Percentiles rank a stretch among this genome's conserved stretches.
These are phyloP conservation scores for Fusarium bactridioides DNA, from an alignment of 2,329 filamentous ascomycete species.

Conservation along the genomic window DNA sequence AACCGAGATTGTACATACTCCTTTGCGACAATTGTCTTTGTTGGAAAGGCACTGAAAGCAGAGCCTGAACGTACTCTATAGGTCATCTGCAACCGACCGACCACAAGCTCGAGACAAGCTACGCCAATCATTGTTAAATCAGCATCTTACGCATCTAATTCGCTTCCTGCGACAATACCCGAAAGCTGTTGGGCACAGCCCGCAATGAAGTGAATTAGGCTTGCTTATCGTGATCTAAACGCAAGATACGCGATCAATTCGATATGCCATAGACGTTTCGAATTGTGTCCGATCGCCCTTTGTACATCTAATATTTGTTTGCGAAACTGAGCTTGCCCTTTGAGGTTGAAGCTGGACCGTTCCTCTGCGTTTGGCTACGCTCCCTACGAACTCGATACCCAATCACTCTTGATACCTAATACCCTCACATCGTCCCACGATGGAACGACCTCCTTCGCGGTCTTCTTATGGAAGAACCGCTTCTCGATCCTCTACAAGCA, in stretches of 20 bases:
- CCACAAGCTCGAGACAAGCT: conserved; percentile 4
- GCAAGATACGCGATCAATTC: conserved; percentile 12
- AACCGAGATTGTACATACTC: conserved; percentile 4
- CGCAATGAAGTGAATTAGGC: conserved; percentile 31
- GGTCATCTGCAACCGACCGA: neutral
- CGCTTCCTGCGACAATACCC: conserved; percentile 21
- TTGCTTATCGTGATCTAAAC: conserved; percentile 15
- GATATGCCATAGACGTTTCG: conserved; percentile 15
- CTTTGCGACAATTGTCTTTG: conserved; percentile 6
- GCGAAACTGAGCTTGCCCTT: neutral
- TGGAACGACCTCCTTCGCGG: conserved; percentile 45
- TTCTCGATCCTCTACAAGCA: conserved; percentile 57
- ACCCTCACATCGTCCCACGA: conserved; percentile 12
- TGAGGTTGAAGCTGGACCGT: neutral
- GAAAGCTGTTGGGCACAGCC: conserved; percentile 4
- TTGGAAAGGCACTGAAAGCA: neutral
- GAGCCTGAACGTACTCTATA: neutral
- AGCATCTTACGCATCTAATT: conserved; percentile 10
- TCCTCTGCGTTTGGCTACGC: neutral
- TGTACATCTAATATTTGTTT: neutral
- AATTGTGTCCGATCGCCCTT: neutral
- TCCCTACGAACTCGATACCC: neutral
- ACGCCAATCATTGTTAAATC: conserved; percentile 7
- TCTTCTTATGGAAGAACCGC: conserved; percentile 51
- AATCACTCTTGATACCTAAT: neutral